Evolutionary conservation across 441 rosid species (phyloP).

Genomic region (Biscutella laevigata): DNA sequence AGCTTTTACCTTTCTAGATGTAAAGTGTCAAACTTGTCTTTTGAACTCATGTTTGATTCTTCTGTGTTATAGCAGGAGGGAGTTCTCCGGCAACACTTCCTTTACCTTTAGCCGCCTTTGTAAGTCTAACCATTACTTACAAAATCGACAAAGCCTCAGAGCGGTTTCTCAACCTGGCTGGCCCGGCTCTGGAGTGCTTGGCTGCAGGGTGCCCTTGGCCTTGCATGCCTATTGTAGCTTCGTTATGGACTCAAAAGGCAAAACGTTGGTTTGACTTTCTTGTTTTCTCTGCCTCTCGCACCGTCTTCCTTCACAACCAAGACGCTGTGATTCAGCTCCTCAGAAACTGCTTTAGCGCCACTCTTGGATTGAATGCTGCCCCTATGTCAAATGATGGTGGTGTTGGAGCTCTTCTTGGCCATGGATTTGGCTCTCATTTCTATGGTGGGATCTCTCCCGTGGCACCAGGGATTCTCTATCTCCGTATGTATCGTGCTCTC

Average conservation of each 20-base stretch:
- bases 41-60: conserved; percentile 21
- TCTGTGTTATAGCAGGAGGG: conserved; percentile 37
- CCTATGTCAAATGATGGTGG: conserved; percentile 50
- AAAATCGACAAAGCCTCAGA: conserved; percentile 69
- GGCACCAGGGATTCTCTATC: conserved; percentile 70
- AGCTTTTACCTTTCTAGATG: neutral
- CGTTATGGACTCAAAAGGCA: conserved; percentile 82
- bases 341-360: conserved; percentile 60
- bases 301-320: conserved; percentile 59
- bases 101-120: conserved; percentile 69
- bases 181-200: conserved; percentile 65
- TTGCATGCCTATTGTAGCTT: conserved; percentile 76
- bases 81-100: conserved; percentile 64
- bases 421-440: conserved; percentile 73
- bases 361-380: conserved; percentile 48
- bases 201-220: conserved; percentile 88
- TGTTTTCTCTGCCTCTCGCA: conserved; percentile 71
- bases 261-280: conserved; percentile 76
- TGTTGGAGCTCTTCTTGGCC: conserved; percentile 77
- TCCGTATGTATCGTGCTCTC: conserved; percentile 58
- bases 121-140: conserved; percentile 69
- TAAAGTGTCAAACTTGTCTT: neutral
- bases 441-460: conserved; percentile 65
- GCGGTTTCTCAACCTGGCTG: conserved; percentile 69
- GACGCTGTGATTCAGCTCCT: conserved; percentile 68